Conservation (phyloP, 2,329 filamentous ascomycete genomes). For the Neonectria neomacrospora region DNA sequence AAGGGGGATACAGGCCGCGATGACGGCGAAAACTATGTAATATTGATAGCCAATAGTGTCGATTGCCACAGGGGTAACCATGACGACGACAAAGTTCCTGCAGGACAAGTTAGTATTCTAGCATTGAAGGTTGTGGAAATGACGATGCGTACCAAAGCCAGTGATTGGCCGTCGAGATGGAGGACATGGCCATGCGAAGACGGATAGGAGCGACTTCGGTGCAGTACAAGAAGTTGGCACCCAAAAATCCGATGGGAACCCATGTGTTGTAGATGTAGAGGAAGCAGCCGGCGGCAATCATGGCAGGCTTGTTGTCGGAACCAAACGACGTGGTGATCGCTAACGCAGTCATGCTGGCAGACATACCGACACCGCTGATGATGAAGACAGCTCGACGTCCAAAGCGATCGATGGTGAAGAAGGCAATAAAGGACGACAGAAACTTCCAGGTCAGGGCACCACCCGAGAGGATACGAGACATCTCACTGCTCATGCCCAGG, state of each 20-base stretch:
- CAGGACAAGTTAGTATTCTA: background rate
- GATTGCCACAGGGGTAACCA: constrained; percentile 72
- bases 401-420: constrained; percentile 41
- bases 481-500: constrained; percentile 33
- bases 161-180: constrained; percentile 60
- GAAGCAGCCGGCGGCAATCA: constrained; percentile 51
- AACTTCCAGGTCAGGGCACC: constrained; percentile 47
- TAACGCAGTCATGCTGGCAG: constrained; percentile 35
- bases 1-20: constrained; percentile 56
- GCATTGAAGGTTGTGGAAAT: background rate
- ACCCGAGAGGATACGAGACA: constrained; percentile 38
- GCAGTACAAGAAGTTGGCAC: constrained; percentile 68
- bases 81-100: constrained; percentile 59
- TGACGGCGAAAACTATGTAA: constrained; percentile 54
- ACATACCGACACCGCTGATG: constrained; percentile 37
- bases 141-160: constrained; percentile 37
- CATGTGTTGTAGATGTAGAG: constrained; percentile 75
- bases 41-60: constrained; percentile 65
- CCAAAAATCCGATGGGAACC: constrained; percentile 72
- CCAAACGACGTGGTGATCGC: constrained; percentile 34
- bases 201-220: constrained; percentile 62
- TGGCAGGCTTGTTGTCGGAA: constrained; percentile 27
- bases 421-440: constrained; percentile 38
- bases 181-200: constrained; percentile 56
- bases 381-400: constrained; percentile 38